Percentiles rank a stretch among this genome's conserved stretches.
Evolutionary conservation across 257 asterid genomes (phyloP).

Genomic region (Ilex aquifolium): DNA sequence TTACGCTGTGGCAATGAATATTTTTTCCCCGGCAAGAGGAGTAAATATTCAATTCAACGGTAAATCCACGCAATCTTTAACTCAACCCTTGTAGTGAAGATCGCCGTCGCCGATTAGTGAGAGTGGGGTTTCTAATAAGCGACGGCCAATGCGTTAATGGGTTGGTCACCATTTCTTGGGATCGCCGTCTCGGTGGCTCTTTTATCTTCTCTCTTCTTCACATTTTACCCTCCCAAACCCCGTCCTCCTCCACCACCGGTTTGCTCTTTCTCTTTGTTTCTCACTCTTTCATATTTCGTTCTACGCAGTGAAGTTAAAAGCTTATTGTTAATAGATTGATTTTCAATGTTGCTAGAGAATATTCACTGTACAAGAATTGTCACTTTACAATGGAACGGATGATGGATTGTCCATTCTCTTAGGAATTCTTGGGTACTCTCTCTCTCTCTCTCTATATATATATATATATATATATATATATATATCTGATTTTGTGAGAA

Average conservation of each 20-base stretch:
- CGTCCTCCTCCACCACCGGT: constrained; percentile 14
- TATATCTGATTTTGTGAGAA: too few species aligned
- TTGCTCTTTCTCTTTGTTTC: background rate
- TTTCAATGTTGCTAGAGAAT: constrained; percentile 31
- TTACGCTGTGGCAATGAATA: too few species aligned
- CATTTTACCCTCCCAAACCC: constrained; percentile 25
- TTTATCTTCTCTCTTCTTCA: constrained; percentile 44
- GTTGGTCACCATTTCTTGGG: constrained; percentile 57
- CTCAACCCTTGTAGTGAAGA: too few species aligned
- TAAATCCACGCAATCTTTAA: too few species aligned
- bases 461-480: too few species aligned
- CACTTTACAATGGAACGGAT: constrained; percentile 67
- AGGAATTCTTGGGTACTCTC: constrained; percentile 64
- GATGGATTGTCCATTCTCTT: constrained; percentile 67
- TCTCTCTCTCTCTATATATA: background rate
- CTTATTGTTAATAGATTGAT: background rate
- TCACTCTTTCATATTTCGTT: background rate
- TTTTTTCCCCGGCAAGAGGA: too few species aligned
- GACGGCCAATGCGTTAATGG: constrained; percentile 22
- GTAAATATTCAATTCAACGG: too few species aligned
- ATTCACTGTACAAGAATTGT: constrained; percentile 53
- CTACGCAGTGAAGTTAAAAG: background rate
- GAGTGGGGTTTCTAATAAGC: too few species aligned
- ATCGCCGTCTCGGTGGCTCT: constrained; percentile 54
- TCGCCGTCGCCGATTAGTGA: too few species aligned